Evolutionary conservation across 2,329 filamentous ascomycete genomes (phyloP), one percentile per base, ranked within the genome.

Genomic region (Phoma herbarum): DNA sequence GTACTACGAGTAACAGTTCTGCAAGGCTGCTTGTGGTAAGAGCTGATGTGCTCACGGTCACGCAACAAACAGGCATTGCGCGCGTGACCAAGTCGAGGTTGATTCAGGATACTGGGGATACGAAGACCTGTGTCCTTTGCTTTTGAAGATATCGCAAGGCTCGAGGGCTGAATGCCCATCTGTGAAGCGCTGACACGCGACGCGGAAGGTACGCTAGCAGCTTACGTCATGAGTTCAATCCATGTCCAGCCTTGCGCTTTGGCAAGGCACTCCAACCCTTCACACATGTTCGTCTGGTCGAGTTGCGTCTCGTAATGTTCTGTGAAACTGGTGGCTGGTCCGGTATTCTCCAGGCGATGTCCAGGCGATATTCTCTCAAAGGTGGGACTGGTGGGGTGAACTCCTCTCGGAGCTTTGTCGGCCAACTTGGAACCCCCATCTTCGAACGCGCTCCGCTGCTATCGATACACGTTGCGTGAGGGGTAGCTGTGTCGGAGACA

Each of bases 391-490:
- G 29, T 35, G 41, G 39, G 28, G 47, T 57, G 41, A 42, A 47
- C 25, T n/a, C n/a, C 25, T 31, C 35, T 42, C 42, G 41, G 53
- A 51, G 45, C 47, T 39, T 49, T 11, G 43, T 47, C 22, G 35
- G 48, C 41, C 20, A 28, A 41, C 20, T 18, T 26, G 10, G 20
- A 41, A 41, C 47, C 47, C 33, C 42, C 48, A 46, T 52, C 41
- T 52, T 52, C 43, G 54, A 41, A 41, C 31, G 14, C 31, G 25
- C 46, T 45, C 31, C 16, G 29, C 41, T 52, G 16, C 39, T 57
- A 51, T 50, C 46, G 43, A 57, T 52, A 52, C 26, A 35, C 26
- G 25, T 41, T 25, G 53, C 26, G 45, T 49, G 52, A 56, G 35
- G 54, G 47, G 48, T 42, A 57, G 22, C 18, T 16, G 20, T 46